Evolutionary conservation across 1,139 yeast species (phyloP).

Genomic region (Wickerhamomyces sp.): DNA sequence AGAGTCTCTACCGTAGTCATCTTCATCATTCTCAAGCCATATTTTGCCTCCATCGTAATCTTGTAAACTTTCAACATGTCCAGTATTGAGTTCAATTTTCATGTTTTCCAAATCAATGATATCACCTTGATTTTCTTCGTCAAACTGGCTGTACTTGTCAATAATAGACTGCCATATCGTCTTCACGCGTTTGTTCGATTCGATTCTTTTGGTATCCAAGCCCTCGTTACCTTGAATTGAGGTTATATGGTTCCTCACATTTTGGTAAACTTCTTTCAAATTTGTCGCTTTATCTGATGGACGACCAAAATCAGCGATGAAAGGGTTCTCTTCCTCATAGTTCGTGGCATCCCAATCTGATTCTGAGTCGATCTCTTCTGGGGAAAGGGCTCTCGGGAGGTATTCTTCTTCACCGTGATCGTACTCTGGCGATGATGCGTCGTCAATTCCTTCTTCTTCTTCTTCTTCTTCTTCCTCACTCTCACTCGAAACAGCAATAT

Average conservation of each 20-base stretch:
- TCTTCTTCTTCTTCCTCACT: neutral
- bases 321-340: no score
- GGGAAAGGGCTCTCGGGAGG: neutral
- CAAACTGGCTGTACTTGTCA: constrained; percentile 43
- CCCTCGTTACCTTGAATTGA: neutral
- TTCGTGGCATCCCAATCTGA: no score
- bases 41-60: constrained; percentile 8
- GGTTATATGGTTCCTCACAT: neutral
- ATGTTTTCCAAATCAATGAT: constrained; percentile 57
- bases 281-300: no score
- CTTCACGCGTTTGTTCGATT: constrained; percentile 16
- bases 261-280: no score
- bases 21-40: constrained; percentile 14
- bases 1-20: neutral
- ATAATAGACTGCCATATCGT: constrained; percentile 47
- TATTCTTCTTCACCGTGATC: neutral
- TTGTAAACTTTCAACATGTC: constrained; percentile 35
- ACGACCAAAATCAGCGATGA: no score
- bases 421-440: neutral
- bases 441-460: neutral
- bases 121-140: constrained; percentile 53
- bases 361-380: no score
- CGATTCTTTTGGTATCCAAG: constrained; percentile 12
- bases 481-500: no score
- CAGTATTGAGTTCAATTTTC: constrained; percentile 48